Evolutionary conservation across 169 alveolate species (phyloP).

Genomic region (Plasmodium gonderi): DNA sequence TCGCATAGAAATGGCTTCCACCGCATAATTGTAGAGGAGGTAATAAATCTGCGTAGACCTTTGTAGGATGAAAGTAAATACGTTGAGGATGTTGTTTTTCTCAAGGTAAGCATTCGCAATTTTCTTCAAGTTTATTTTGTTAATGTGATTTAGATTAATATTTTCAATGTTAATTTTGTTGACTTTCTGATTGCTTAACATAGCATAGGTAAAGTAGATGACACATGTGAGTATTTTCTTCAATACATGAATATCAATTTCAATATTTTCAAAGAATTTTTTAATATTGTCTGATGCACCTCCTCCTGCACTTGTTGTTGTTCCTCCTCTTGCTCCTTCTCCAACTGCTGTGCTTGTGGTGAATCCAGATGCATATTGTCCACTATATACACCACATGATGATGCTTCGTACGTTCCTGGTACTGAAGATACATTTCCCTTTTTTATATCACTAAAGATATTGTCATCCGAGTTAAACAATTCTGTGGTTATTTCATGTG

Average conservation of each 20-base stretch:
- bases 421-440: too few relatives aligned
- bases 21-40: slow-evolving; percentile 30
- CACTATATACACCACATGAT: too few relatives aligned
- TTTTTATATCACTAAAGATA: background rate
- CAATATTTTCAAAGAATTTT: slow-evolving; percentile 46
- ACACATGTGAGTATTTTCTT: slow-evolving; percentile 59
- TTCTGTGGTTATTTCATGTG: slow-evolving; percentile 44
- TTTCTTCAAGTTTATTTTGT: slow-evolving; percentile 37
- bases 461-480: slow-evolving; percentile 36
- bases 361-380: too few relatives aligned
- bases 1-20: too few relatives aligned
- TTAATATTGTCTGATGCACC: slow-evolving; percentile 2
- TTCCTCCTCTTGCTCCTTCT: background rate
- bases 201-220: slow-evolving; percentile 66
- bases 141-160: slow-evolving; percentile 47
- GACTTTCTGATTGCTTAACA: slow-evolving; percentile 52
- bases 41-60: slow-evolving; percentile 70
- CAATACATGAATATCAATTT: slow-evolving; percentile 53
- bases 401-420: too few relatives aligned
- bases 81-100: slow-evolving; percentile 51
- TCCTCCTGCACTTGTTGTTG: background rate
- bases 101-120: slow-evolving; percentile 35
- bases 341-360: too few relatives aligned
- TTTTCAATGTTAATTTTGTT: slow-evolving; percentile 52
- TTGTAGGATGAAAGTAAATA: slow-evolving; percentile 44